Percentiles rank a stretch among this genome's conserved stretches.
Evolutionary conservation across 2,329 filamentous ascomycete species (phyloP).

Genomic region (Hypoxylon rubiginosum): DNA sequence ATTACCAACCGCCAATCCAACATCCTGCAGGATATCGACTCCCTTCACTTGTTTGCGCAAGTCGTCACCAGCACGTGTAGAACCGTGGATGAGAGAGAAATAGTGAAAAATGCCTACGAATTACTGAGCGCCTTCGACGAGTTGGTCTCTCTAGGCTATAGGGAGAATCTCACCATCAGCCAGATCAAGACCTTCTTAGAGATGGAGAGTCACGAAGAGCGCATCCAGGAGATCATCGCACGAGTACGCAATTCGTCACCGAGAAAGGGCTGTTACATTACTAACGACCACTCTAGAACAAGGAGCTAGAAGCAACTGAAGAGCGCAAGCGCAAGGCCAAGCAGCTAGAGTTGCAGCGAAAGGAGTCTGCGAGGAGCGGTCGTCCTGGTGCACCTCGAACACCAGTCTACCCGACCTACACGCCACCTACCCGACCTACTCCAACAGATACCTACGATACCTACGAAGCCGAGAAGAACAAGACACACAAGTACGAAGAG

Average conservation of each 20-base stretch:
- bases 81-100: constrained; percentile 94
- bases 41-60: constrained; percentile 96
- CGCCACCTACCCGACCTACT: constrained; percentile 79
- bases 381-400: constrained; percentile 77
- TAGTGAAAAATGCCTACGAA: constrained; percentile 94
- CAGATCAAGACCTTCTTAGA: constrained; percentile 99
- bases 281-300: constrained; percentile 75
- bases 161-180: constrained; percentile 94
- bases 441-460: constrained; percentile 88
- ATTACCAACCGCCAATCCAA: constrained; percentile 99
- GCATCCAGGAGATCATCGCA: constrained; percentile 98
- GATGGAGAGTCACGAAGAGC: constrained; percentile 99
- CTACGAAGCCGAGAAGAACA: constrained; percentile 98
- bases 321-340: constrained; percentile 99
- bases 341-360: constrained; percentile 98
- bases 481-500: constrained; percentile 78
- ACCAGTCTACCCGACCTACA: constrained; percentile 90
- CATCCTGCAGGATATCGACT: constrained; percentile 99
- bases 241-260: constrained; percentile 67
- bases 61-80: constrained; percentile 97
- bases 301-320: constrained; percentile 97
- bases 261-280: constrained; percentile 22
- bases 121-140: constrained; percentile 97
- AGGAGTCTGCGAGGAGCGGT: constrained; percentile 87
- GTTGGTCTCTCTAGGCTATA: constrained; percentile 93